Evolutionary conservation across 2,329 filamentous ascomycete species (phyloP).

Genomic region (Chrysoporthe puriensis): DNA sequence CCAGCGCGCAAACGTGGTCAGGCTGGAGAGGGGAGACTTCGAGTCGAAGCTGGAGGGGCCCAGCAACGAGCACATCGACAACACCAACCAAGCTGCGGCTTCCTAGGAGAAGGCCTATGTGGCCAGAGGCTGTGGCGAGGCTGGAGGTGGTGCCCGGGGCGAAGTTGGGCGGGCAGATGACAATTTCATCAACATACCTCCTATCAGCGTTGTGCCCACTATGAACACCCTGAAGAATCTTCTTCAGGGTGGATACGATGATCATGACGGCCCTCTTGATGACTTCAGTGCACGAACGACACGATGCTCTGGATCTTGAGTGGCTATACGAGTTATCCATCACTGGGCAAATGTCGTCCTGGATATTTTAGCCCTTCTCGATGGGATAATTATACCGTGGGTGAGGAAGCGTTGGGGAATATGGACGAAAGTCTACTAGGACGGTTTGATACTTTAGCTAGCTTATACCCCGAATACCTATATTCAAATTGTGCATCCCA

Average conservation of each 20-base stretch:
- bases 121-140: background rate
- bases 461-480: slow-evolving; percentile 20
- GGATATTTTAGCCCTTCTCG: too few relatives aligned
- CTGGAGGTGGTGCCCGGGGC: background rate
- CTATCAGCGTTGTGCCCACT: background rate
- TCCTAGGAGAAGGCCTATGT: slow-evolving; percentile 12
- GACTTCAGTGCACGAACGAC: too few relatives aligned
- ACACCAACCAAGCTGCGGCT: background rate
- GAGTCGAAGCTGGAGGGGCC: slow-evolving; percentile 37
- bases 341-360: too few relatives aligned
- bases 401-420: too few relatives aligned
- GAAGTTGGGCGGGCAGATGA: too few relatives aligned
- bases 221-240: too few relatives aligned
- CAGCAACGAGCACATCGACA: slow-evolving; percentile 11
- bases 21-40: slow-evolving; percentile 40
- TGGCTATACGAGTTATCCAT: too few relatives aligned
- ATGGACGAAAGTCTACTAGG: slow-evolving; percentile 1
- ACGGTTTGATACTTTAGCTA: slow-evolving; percentile 6
- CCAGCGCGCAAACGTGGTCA: slow-evolving; percentile 37
- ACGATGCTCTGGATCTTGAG: too few relatives aligned
- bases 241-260: too few relatives aligned
- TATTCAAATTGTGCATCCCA: background rate
- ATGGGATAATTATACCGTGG: too few relatives aligned
- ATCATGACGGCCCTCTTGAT: too few relatives aligned
- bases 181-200: background rate